These are phyloP conservation scores for Ormosia emarginata DNA, from an alignment of 306 rosid species.

Conservation along the genomic window DNA sequence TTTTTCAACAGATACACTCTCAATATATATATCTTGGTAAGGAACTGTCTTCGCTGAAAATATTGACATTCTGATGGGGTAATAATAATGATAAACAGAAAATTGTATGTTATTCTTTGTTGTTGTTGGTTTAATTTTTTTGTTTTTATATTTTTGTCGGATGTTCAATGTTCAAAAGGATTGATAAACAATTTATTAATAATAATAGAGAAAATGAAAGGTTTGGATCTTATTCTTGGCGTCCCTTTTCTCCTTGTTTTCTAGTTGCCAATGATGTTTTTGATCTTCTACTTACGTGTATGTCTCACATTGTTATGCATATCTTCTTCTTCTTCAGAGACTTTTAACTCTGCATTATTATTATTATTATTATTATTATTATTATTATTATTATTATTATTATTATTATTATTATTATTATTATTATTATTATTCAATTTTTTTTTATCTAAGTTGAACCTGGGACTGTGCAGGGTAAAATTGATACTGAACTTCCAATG, in stretches of 20 bases:
- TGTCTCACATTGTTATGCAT: not conserved
- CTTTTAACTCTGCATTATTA: constrained; percentile 12
- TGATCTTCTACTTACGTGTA: constrained; percentile 18
- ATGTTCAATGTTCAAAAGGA: constrained; percentile 34
- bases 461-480: constrained; percentile 30
- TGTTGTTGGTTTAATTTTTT: not conserved
- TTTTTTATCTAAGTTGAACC: constrained; percentile 24
- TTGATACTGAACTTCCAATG: constrained; percentile 11
- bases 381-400: too few species aligned
- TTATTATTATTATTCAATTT: not conserved
- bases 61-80: not conserved
- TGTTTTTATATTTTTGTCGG: not conserved
- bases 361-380: not conserved
- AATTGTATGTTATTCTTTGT: constrained; percentile 9
- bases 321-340: not conserved
- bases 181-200: not conserved
- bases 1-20: too few species aligned
- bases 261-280: constrained; percentile 19
- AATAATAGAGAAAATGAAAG: constrained; percentile 24
- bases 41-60: constrained; percentile 1
- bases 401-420: not conserved
- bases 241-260: constrained; percentile 20
- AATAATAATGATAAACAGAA: not conserved
- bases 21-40: not conserved
- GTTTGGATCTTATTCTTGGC: constrained; percentile 28